Base-by-base conservation (phyloP, 2,329 filamentous ascomycete species). In the Colletotrichum zoysiae region DNA sequence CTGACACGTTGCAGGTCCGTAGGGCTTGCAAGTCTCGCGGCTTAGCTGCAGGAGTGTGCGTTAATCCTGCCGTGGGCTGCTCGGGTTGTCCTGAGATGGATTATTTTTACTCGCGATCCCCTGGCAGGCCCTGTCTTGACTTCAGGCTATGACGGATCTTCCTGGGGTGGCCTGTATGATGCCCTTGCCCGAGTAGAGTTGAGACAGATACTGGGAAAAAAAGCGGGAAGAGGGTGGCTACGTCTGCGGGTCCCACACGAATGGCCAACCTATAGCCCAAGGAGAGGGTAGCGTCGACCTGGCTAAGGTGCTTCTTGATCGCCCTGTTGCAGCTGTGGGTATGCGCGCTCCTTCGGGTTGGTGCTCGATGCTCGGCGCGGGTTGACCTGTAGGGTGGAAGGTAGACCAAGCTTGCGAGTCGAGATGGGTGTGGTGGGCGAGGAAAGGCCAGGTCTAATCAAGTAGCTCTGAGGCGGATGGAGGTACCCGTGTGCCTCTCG, bases 1-100 rank as follows among this genome's bases (percentile, higher is more conserved):
- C 83, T 84, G 86, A 88, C 87, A 89, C 87, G 87, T 89, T 86
- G 87, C 86, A 86, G 83, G 83, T 79, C 80, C 82, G 82, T 84
- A 86, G 82, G 85, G 86, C 85, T 85, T 86, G 85, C 83, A 84
- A 84, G 81, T 78, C 80, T 80, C 80, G 83, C 83, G 83, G 84
- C 85, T 84, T 82, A 85, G 83, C 84, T 87, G 86, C 86, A 86
- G 84, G 81, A 80, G 80, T 87, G 85, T 87, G 85, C 84, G 85
- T 87, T 83, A 87, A 84, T 84, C 82, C 81, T 84, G 82, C 57
- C 65, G 46, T 69, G 65, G 62, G 40, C 20, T 58, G 35, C 67
- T 67, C 61, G 56, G 51, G 46, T 70, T 58, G 70, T 65, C 69
- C 65, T 67, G 56, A 26, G 75, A 62, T 58, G 66, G 75, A 76